Base-by-base conservation (phyloP, 23 red algal species). In the Gracilaria gracilis region DNA sequence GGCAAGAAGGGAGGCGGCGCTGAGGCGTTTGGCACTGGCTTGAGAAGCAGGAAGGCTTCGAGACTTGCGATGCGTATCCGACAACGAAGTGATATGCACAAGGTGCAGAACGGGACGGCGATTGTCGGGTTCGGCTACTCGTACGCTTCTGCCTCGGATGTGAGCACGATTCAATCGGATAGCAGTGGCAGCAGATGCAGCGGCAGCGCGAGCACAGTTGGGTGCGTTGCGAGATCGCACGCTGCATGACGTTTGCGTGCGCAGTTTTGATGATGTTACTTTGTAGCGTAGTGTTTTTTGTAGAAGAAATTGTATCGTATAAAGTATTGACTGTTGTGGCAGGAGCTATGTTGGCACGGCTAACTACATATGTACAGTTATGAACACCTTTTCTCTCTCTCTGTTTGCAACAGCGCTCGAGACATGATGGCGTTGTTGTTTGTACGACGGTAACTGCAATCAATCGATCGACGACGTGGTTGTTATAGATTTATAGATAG, bases 81-180 rank as follows among this genome's bases (percentile, higher is more conserved):
- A 17, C 49, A 77, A 29, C 71, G 67, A 61, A 28, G 24, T n/a
- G 67, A 80, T 11, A 79, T 89, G 67, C 47, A 42, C 9, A 76
- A 67, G 51, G 54, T 23, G 35, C 85, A 67, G 27, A 89, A 72
- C 14, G 48, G 19, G 9, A 89, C 85, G 0, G 75, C 85, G 53
- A 83, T 91, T 53, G 66, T 91, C 37, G 88, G 88, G 5, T 91
- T 91, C 54, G 67, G 67, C 35, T 73, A 73, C 28, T 73, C 67
- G 34, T 73, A 73, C 21, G 67, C 67, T 2, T 73, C 67, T 37
- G 31, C 34, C 0, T 73, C 67, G 36, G 67, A 73, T 40, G 2
- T 73, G 35, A 73, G 67, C 38, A 73, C 67, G 17, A 73, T 73
- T 73, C 67, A 35, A n/a, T 73, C 67, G 14, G 67, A 73, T 44